A percentile compares a stretch with the other conserved stretches of the same genome.
These are phyloP conservation scores for Diaporthe humulicola DNA, from an alignment of 2,329 filamentous ascomycete genomes.

Conservation along the genomic window DNA sequence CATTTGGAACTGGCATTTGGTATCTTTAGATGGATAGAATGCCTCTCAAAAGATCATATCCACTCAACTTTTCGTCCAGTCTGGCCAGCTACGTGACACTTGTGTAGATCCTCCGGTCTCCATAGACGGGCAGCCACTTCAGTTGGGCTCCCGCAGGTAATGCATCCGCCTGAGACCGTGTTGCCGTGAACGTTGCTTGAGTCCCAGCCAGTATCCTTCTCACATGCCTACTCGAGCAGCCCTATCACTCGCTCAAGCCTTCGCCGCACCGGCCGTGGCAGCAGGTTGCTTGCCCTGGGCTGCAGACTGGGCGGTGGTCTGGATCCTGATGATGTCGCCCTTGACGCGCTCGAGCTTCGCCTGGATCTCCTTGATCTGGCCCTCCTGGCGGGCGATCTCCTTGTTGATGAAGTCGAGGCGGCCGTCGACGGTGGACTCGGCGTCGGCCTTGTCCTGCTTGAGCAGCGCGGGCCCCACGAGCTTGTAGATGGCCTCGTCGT, in stretches of 20 bases:
- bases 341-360: slow-evolving; percentile 71
- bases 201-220: neutral
- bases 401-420: slow-evolving; percentile 92
- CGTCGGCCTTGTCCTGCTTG: slow-evolving; percentile 94
- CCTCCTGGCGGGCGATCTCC: slow-evolving; percentile 77
- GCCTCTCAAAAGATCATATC: slow-evolving; percentile 40
- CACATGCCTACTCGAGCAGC: neutral
- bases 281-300: slow-evolving; percentile 45
- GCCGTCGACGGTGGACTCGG: slow-evolving; percentile 90
- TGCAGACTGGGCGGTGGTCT: slow-evolving; percentile 62
- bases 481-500: slow-evolving; percentile 94
- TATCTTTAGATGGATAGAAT: slow-evolving; percentile 23
- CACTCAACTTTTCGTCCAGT: slow-evolving; percentile 7
- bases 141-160: too few relatives aligned
- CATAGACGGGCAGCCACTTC: neutral
- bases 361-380: slow-evolving; percentile 67
- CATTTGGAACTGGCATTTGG: slow-evolving; percentile 15
- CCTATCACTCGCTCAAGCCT: slow-evolving; percentile 48
- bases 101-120: too few relatives aligned
- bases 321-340: slow-evolving; percentile 69
- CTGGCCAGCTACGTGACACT: neutral
- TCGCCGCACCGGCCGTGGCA: slow-evolving; percentile 41
- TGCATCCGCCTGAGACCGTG: neutral
- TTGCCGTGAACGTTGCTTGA: neutral
- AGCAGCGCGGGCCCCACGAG: slow-evolving; percentile 91